Evolutionary conservation across 192 early-diverging fungal species (phyloP).

Genomic region (Coemansia sp.): DNA sequence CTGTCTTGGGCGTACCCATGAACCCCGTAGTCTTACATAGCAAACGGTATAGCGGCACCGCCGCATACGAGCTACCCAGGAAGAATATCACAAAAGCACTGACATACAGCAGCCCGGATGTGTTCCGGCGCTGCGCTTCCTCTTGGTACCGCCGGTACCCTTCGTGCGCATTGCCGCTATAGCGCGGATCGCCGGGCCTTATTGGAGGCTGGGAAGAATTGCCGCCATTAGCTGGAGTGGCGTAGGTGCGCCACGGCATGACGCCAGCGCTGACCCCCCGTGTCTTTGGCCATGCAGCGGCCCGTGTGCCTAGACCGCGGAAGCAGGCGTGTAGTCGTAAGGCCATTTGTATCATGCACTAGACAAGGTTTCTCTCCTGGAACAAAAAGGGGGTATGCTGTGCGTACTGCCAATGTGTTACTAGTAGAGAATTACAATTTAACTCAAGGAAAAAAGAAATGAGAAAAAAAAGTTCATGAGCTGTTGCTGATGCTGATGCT

Average conservation of each 20-base stretch:
- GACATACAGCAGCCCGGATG: constrained; percentile 67
- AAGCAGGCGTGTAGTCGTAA: background rate
- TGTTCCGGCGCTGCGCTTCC: constrained; percentile 37
- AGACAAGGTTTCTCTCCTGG: background rate
- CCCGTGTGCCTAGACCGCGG: background rate
- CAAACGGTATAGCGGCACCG: constrained; percentile 93
- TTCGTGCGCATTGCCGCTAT: constrained; percentile 19
- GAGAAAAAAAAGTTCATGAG: background rate
- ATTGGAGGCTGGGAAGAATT: background rate
- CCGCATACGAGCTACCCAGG: constrained; percentile 85
- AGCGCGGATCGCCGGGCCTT: background rate
- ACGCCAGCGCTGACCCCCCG: background rate
- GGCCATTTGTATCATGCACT: background rate
- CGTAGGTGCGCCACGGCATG: background rate
- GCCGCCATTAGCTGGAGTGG: background rate
- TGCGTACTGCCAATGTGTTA: background rate
- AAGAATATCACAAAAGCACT: constrained; percentile 79
- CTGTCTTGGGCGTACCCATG: constrained; percentile 84
- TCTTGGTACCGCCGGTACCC: constrained; percentile 32
- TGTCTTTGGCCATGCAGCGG: background rate
- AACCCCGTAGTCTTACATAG: constrained; percentile 92
- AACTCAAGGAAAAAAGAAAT: background rate
- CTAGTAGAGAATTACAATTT: background rate
- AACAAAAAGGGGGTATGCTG: background rate
- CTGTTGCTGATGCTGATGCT: background rate